Base-by-base conservation (phyloP, 139 green algal species). In the Deuterostichococcus epilithicus region DNA sequence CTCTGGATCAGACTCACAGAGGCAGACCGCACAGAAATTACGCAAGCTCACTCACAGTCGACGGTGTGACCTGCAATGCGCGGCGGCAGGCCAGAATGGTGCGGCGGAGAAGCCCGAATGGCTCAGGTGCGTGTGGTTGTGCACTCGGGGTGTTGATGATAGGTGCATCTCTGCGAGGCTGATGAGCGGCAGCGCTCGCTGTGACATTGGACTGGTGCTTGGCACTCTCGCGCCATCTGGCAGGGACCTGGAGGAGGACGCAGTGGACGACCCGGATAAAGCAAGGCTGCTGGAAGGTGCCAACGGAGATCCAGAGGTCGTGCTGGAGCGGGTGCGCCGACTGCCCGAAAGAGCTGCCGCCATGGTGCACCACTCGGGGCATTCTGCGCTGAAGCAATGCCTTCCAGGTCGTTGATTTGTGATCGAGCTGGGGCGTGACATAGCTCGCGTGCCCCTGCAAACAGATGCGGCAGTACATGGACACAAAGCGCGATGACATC, bases 181-280 rank as follows among this genome's bases (percentile, higher is more conserved):
- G n/a, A n/a, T n/a, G n/a, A n/a, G n/a, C n/a, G n/a, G n/a, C n/a
- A n/a, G n/a, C n/a, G n/a, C n/a, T n/a, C n/a, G n/a, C n/a, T n/a
- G n/a, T n/a, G n/a, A n/a, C n/a, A n/a, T n/a, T n/a, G n/a, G n/a
- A n/a, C n/a, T n/a, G n/a, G n/a, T n/a, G n/a, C n/a, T n/a, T n/a
- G n/a, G n/a, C n/a, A n/a, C n/a, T n/a, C n/a, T n/a, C n/a, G n/a
- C n/a, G n/a, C n/a, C n/a, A n/a, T n/a, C n/a, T n/a, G n/a, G 39
- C 74, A 78, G 74, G 74, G 60, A 72, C 28, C 36, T 78, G 30
- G 74, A 78, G 13, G 36, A 69, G n/a, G 74, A 72, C 73, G 74
- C 74, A 22, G 37, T 60, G 44, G 28, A 73, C 22, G 74, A 78
- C 30, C 36, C 58, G 10, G 74, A 78, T 20, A 78, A 73, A 67